A percentile compares a stretch with the other conserved stretches of the same genome.
These are phyloP conservation scores for Alternaria alternata DNA, from an alignment of 2,329 filamentous ascomycete genomes.

Conservation along the genomic window DNA sequence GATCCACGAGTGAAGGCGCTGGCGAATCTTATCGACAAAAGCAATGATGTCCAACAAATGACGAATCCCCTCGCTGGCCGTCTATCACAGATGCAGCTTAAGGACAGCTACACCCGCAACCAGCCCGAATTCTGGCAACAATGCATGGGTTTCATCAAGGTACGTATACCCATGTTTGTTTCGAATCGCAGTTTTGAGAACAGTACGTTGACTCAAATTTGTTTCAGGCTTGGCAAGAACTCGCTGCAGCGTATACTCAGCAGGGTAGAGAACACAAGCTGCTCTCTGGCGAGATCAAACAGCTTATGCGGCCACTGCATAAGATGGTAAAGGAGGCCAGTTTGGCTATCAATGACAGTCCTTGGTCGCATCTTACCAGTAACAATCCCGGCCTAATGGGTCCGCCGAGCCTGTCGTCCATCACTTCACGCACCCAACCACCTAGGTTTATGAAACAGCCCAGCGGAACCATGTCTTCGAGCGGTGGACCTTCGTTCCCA, in stretches of 20 bases:
- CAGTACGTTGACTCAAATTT: conserved; percentile 42
- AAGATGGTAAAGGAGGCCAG: conserved; percentile 82
- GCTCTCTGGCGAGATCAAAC: conserved; percentile 71
- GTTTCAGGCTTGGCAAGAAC: conserved; percentile 69
- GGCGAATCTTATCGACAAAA: conserved; percentile 74
- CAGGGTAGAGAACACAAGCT: conserved; percentile 56
- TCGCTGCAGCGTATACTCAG: conserved; percentile 57
- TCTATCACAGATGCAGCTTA: conserved; percentile 82
- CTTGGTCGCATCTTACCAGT: conserved; percentile 66
- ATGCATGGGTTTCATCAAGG: conserved; percentile 75
- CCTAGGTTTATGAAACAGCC: conserved; percentile 42
- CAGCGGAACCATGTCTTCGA: conserved; percentile 33
- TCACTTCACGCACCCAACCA: conserved; percentile 46
- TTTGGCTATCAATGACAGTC: conserved; percentile 72
- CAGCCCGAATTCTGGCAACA: conserved; percentile 71
- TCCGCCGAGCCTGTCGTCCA: conserved; percentile 44
- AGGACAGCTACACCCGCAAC: conserved; percentile 78
- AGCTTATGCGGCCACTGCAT: conserved; percentile 81
- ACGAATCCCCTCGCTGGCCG: conserved; percentile 75
- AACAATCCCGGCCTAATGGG: conserved; percentile 39
- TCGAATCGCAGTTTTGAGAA: conserved; percentile 15
- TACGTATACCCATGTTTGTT: conserved; percentile 38
- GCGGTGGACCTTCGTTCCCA: conserved; percentile 40
- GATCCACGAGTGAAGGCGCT: conserved; percentile 46
- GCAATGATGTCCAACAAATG: conserved; percentile 73